Conservation (phyloP, 352 stramenopile species). For the Phytophthora lateralis region DNA sequence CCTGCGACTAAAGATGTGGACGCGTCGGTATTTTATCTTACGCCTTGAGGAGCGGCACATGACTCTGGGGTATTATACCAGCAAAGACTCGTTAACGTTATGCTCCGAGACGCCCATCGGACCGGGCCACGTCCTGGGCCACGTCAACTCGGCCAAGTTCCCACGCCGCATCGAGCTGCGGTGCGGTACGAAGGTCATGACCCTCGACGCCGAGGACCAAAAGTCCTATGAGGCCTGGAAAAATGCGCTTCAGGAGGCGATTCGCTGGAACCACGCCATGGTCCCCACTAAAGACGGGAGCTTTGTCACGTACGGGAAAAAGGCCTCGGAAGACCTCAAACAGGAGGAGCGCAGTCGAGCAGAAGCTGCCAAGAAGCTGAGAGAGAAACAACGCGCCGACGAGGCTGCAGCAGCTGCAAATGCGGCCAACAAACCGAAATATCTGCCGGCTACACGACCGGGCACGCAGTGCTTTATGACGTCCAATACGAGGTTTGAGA, state of each 20-base stretch:
- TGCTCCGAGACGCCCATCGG: slow-evolving; percentile 87
- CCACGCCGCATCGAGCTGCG: slow-evolving; percentile 69
- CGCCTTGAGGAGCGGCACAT: slow-evolving; percentile 88
- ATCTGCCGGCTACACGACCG: slow-evolving; percentile 66
- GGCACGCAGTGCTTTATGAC: slow-evolving; percentile 85
- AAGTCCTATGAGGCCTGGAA: slow-evolving; percentile 64
- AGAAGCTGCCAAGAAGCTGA: slow-evolving; percentile 75
- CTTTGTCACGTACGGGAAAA: slow-evolving; percentile 83
- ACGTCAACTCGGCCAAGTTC: slow-evolving; percentile 56
- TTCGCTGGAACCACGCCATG: slow-evolving; percentile 90
- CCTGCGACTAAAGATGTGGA: slow-evolving; percentile 81
- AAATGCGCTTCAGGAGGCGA: slow-evolving; percentile 76
- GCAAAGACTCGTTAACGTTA: slow-evolving; percentile 78
- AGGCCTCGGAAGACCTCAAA: slow-evolving; percentile 71
- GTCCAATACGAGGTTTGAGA: slow-evolving; percentile 86
- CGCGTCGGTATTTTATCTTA: slow-evolving; percentile 86
- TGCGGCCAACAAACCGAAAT: slow-evolving; percentile 83
- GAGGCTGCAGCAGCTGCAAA: slow-evolving; percentile 66
- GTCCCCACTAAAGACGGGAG: slow-evolving; percentile 78
- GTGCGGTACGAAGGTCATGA: slow-evolving; percentile 74
- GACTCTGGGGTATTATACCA: slow-evolving; percentile 88
- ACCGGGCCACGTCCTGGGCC: slow-evolving; percentile 61
- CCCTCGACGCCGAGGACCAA: slow-evolving; percentile 76
- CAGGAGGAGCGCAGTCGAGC: slow-evolving; percentile 72
- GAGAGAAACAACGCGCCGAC: slow-evolving; percentile 76